These are phyloP conservation scores for Lunasporangiospora selenospora DNA, from an alignment of 192 early-diverging fungal genomes.

Conservation along the genomic window DNA sequence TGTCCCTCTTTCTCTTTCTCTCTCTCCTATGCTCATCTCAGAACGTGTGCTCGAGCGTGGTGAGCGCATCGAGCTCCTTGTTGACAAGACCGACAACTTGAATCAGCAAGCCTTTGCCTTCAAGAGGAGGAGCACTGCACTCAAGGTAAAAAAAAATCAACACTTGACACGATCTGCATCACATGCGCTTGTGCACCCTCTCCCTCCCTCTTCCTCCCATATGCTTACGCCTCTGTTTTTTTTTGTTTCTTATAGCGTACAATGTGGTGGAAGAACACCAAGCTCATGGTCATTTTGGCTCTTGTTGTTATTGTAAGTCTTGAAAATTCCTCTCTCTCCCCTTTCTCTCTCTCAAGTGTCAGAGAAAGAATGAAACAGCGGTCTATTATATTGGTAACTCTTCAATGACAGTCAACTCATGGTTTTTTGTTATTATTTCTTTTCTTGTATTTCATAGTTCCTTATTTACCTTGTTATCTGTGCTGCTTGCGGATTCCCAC, in stretches of 20 bases:
- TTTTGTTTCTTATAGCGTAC: conserved; percentile 52
- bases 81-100: conserved; percentile 89
- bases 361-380: neutral
- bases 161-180: too few relatives aligned
- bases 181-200: too few relatives aligned
- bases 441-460: conserved; percentile 50
- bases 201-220: too few relatives aligned
- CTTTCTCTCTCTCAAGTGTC: neutral
- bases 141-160: too few relatives aligned
- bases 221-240: too few relatives aligned
- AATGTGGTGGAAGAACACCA: conserved; percentile 97
- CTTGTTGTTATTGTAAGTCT: conserved; percentile 60
- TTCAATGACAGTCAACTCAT: neutral
- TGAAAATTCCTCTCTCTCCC: neutral
- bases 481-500: conserved; percentile 83
- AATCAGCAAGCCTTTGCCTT: conserved; percentile 92
- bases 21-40: conserved; percentile 28
- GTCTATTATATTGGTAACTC: neutral
- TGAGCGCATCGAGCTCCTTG: conserved; percentile 87
- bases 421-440: neutral
- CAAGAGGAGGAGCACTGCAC: conserved; percentile 82
- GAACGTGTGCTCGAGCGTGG: conserved; percentile 89
- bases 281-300: conserved; percentile 75
- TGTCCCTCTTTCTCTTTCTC: neutral
- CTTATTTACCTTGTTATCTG: conserved; percentile 79